Evolutionary conservation across 2,329 filamentous ascomycete genomes (phyloP).

Genomic region (Fusarium algeriense): DNA sequence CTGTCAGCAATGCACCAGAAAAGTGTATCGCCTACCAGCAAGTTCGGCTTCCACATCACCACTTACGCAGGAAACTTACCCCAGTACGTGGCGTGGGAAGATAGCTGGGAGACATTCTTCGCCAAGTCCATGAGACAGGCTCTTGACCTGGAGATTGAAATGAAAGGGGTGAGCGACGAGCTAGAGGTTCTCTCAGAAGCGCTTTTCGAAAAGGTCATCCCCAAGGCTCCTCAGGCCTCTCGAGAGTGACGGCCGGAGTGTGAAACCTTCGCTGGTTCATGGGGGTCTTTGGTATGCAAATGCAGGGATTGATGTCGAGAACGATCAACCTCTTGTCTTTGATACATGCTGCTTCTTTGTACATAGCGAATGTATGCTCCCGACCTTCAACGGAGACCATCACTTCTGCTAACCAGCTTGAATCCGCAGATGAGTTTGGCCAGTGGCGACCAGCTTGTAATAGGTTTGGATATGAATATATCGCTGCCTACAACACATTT

Average conservation of each 20-base stretch:
- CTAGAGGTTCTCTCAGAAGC: fast-evolving
- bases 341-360: background rate
- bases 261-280: fast-evolving
- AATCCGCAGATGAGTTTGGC: background rate
- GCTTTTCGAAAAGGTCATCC: background rate
- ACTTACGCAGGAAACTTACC: background rate
- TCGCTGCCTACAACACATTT: background rate
- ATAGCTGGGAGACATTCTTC: background rate
- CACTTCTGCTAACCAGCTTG: background rate
- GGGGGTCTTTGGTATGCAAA: background rate
- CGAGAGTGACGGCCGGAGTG: fast-evolving
- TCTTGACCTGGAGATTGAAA: background rate
- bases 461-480: background rate
- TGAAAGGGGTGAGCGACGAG: fast-evolving
- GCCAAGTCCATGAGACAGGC: background rate
- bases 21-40: background rate
- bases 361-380: background rate
- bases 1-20: background rate
- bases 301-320: background rate
- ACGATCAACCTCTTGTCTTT: fast-evolving
- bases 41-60: background rate
- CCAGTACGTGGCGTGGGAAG: background rate
- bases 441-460: background rate
- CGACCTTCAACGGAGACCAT: background rate
- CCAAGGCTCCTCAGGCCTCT: fast-evolving